Conservation (phyloP, 768 basidiomycete genomes). For the Pulveroboletus sp. region DNA sequence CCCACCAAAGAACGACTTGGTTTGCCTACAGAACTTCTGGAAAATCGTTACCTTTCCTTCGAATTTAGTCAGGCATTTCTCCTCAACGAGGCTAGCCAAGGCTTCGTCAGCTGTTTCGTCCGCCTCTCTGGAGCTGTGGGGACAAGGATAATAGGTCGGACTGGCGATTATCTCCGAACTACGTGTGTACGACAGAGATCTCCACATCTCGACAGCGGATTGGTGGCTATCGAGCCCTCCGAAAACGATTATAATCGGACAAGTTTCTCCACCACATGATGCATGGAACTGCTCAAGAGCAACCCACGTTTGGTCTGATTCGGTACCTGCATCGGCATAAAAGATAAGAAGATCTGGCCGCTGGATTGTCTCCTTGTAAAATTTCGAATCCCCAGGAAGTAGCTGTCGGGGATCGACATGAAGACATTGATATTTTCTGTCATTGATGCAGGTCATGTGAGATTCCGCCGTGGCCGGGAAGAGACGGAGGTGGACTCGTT, state of each 20-base stretch:
- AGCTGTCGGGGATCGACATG: constrained; percentile 4
- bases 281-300: constrained; percentile 16
- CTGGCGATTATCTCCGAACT: constrained; percentile 14
- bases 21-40: constrained; percentile 18
- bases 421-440: constrained; percentile 14
- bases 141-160: constrained; percentile 21
- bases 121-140: constrained; percentile 7
- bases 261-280: constrained; percentile 16
- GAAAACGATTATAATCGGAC: constrained; percentile 23
- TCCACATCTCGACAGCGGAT: constrained; percentile 15
- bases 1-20: constrained; percentile 14
- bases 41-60: constrained; percentile 18
- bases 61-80: constrained; percentile 17
- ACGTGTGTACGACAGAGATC: constrained; percentile 8
- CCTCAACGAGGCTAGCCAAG: constrained; percentile 17
- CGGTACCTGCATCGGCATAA: constrained; percentile 11
- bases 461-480: constrained; percentile 5
- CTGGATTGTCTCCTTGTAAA: neutral
- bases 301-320: constrained; percentile 9
- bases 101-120: constrained; percentile 16
- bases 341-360: constrained; percentile 24
- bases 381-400: neutral
- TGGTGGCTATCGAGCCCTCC: constrained; percentile 15
- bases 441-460: neutral
- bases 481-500: neutral